Base-by-base conservation (phyloP, 2,329 filamentous ascomycete genomes). In the Ophiostoma novo-ulmi region DNA sequence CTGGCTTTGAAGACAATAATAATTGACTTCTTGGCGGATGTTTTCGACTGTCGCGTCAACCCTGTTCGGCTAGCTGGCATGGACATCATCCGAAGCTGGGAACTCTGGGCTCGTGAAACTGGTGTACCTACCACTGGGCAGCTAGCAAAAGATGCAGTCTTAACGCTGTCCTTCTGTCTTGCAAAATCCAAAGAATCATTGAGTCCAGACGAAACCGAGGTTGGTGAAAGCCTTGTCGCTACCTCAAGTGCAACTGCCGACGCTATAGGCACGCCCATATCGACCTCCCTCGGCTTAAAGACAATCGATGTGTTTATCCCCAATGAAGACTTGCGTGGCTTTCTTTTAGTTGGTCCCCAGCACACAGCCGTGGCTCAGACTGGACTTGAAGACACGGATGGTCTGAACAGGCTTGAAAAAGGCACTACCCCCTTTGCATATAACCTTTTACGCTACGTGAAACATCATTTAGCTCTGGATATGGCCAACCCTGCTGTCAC, bases 41-140 rank as follows among this genome's bases (percentile, higher is more conserved):
- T 82, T 0, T 88, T 88, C 73, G 86, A 88, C 77, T 87, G 85
- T 72, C 85, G 84, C 38, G 81, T 87, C 64, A 83, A 80, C 70
- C 78, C 83, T 4, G 77, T 88, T 61, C 79, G 79, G 0, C 76
- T 88, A 1, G 83, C 84, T 6, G 86, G 85, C 7, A 80, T 80
- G 64, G 85, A 83, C 1, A 78, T 88, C 0, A 77, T 86, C 1
- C 75, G 76, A 4, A 78, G 81, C 6, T 85, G 83, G 82, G 86
- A 88, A 73, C 76, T 78, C 17, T 88, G 85, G 85, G 78, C 85
- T 39, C 75, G 77, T 1, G 77, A 79, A 0, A 80, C 78, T 6
- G 80, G 79, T 0, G 65, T 81, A 13, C 77, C 78, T 0, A 75
- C 77, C 2, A 76, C 77, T 1, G 80, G 78, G 0, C 75, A 78